Evolutionary conservation across 2,329 filamentous ascomycete species (phyloP), one percentile per base, ranked within the genome.

Genomic region (Colletotrichum musicola): DNA sequence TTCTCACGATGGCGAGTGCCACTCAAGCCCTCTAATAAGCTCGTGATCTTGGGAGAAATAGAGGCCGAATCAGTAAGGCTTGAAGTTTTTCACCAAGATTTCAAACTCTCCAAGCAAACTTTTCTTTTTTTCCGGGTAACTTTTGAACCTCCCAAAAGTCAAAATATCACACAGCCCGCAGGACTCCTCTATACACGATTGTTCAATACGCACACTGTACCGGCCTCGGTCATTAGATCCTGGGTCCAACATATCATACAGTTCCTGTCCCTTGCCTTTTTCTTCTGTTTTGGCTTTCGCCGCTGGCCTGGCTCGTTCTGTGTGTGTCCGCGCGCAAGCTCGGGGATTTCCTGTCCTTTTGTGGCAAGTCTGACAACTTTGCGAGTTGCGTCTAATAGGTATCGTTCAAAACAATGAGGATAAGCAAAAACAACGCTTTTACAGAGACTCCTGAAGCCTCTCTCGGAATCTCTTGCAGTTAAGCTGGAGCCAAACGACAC

Each of bases 401-500:
- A 55, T 65, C 54, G 10, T 38, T 38, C n/a, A 46, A 22, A 12
- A 50, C 12, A 16, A 10, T 25, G 10, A 6, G 16, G 20, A 27
- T 1, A 35, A 9, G 30, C 30, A 35, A 35, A 35, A 35, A 35
- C 7, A 35, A 35, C 7, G 7, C 30, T 35, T 14, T 68, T 9
- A 58, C 9, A 47, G n/a, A 13, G 13, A 58, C 3, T 67, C 38
- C 16, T 30, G 61, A 7, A 64, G 54, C 12, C 40, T 58, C 10
- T 12, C 30, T 12, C 42, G 47, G 14, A 59, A 55, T 4, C 9
- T 30, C 18, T 64, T 49, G 30, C 61, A 68, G 27, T 64, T 60
- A 7, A 47, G 55, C 14, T 59, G 55, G 12, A 64, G 62, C 61
- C 65, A 64, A 12, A 68, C 7, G 16, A 65, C 30, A 12, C 50